Percentiles rank a stretch among this genome's conserved stretches.
phyloP scores from a whole-genome alignment of 164 flowering plant genomes.

The Sextonia rubra region DNA sequence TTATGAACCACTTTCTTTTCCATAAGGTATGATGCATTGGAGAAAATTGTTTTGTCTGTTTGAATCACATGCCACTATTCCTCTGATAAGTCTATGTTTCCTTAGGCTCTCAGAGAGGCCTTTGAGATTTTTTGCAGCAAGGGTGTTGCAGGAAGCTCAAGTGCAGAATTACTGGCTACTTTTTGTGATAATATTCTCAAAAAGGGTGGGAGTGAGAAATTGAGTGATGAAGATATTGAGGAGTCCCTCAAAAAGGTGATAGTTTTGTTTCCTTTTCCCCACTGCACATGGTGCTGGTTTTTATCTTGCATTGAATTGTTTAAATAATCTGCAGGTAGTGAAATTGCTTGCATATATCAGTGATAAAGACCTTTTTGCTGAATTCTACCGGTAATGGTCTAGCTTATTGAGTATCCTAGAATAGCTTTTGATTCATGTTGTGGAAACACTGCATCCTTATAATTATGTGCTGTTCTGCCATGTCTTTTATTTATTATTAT shows the following conservation, averaged over 20 bases:
- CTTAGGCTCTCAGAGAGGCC: conserved; percentile 86
- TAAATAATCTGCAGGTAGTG: conserved; percentile 53
- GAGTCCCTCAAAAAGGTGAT: conserved; percentile 86
- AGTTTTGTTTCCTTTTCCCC: not conserved
- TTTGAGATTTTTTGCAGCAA: conserved; percentile 92
- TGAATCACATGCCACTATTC: not conserved
- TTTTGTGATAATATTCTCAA: conserved; percentile 92
- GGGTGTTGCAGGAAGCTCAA: conserved; percentile 81
- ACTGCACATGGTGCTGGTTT: not conserved
- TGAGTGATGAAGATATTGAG: conserved; percentile 93
- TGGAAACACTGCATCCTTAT: no score
- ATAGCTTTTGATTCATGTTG: not conserved
- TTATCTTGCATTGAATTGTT: conserved; percentile 5
- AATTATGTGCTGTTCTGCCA: not conserved
- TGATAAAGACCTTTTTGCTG: conserved; percentile 93
- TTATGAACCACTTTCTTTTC: conserved; percentile 74
- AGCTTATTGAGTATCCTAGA: not conserved
- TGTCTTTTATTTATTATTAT: not conserved
- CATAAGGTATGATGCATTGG: conserved; percentile 64
- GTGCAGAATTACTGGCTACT: conserved; percentile 88
- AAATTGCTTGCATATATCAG: conserved; percentile 89
- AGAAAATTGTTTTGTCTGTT: not conserved
- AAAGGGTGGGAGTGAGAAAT: conserved; percentile 94
- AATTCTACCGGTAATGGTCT: conserved; percentile 67
- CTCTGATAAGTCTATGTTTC: conserved; percentile 7